These are phyloP conservation scores for Lactifluus pinguis DNA, from an alignment of 768 basidiomycete species.

Conservation along the genomic window DNA sequence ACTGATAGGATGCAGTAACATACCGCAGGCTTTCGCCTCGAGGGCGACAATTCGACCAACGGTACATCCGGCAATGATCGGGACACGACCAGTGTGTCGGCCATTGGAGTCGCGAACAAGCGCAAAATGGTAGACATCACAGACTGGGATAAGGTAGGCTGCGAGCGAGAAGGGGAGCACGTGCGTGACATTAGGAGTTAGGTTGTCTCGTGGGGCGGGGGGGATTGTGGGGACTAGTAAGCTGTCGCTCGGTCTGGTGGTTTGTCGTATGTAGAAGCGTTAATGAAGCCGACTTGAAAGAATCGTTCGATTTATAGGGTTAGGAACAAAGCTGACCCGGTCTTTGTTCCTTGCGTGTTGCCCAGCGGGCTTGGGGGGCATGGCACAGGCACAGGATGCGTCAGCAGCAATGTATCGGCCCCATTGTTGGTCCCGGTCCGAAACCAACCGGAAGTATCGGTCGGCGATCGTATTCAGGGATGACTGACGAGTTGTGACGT, in stretches of 20 bases:
- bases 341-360: not conserved
- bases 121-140: conserved; percentile 3
- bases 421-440: too few species aligned
- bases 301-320: not conserved
- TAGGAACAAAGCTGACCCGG: not conserved
- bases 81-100: not conserved
- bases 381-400: not conserved
- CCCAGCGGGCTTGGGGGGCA: not conserved
- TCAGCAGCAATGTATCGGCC: not conserved
- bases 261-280: not conserved
- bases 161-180: not conserved
- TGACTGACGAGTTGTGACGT: too few species aligned
- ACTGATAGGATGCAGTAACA: not conserved
- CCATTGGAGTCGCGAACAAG: conserved; percentile 2
- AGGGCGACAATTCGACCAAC: not conserved
- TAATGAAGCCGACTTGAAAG: not conserved
- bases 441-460: too few species aligned
- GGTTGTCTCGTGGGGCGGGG: not conserved
- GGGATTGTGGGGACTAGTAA: not conserved
- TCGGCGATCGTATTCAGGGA: too few species aligned
- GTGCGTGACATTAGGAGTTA: not conserved
- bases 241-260: not conserved
- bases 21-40: not conserved
- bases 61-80: not conserved
- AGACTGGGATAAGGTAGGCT: not conserved